These are phyloP conservation scores for Alopecurus myosuroides DNA, from an alignment of 176 grass and related monocot species.

Conservation along the genomic window DNA sequence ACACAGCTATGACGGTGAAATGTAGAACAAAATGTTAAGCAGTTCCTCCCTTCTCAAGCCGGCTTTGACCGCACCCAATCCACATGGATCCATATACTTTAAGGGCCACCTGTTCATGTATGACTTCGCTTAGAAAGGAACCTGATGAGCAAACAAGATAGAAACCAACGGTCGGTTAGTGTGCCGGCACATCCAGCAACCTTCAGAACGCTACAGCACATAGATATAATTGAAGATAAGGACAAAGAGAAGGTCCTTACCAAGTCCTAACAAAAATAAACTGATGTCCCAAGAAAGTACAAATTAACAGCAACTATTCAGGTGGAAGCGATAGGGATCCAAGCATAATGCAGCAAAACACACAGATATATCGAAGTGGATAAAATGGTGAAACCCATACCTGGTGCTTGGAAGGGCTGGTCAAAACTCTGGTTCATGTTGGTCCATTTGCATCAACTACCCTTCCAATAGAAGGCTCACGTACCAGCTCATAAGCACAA, in stretches of 20 bases:
- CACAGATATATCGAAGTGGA: neutral
- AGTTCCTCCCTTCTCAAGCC: neutral
- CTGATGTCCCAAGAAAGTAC: neutral
- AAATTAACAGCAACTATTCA: neutral
- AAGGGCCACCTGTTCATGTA: neutral
- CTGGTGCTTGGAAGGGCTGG: slow-evolving; percentile 38
- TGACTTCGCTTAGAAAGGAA: neutral
- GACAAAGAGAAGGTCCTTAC: neutral
- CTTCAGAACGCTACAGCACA: too few species aligned
- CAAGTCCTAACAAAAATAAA: neutral
- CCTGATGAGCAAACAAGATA: neutral
- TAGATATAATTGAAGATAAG: neutral
- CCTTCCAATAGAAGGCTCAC: slow-evolving; percentile 13
- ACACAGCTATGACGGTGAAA: neutral
- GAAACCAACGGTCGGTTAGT: neutral
- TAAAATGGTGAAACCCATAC: slow-evolving; percentile 16
- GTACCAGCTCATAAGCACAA: slow-evolving; percentile 23
- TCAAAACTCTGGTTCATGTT: slow-evolving; percentile 14
- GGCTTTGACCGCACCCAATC: neutral
- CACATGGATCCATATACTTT: slow-evolving; percentile 3
- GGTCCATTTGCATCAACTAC: slow-evolving; percentile 23
- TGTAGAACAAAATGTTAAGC: neutral
- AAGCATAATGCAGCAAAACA: neutral
- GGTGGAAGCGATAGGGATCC: neutral
- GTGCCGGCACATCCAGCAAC: neutral